Evolutionary conservation across 495 filamentous ascomycete species (phyloP).

Genomic region (Penicillium parvum): DNA sequence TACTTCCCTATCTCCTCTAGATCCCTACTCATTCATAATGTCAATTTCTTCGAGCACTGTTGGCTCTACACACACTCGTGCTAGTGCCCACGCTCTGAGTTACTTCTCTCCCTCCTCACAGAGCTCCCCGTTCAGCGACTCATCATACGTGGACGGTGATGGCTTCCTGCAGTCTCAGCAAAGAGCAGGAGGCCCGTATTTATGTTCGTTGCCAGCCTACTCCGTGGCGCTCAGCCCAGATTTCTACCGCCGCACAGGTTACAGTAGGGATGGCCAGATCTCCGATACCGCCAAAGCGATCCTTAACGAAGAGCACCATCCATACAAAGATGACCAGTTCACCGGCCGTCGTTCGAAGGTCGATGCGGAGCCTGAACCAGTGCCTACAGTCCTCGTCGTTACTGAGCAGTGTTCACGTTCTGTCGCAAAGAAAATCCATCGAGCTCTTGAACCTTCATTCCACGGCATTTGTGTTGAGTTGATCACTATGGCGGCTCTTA

Average conservation of each 20-base stretch:
- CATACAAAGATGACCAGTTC: not conserved
- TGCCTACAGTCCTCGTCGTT: not conserved
- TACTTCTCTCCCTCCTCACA: not conserved
- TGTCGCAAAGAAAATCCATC: not conserved
- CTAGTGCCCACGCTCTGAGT: not conserved
- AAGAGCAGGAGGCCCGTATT: not conserved
- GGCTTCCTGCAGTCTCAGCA: not conserved
- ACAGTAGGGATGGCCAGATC: not conserved
- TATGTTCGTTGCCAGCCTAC: not conserved
- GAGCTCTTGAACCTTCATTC: not conserved
- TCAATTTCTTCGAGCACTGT: not conserved
- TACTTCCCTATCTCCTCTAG: no score
- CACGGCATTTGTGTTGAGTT: not conserved
- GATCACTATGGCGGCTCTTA: not conserved
- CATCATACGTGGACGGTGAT: not conserved
- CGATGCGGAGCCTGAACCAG: not conserved
- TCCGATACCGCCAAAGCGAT: not conserved
- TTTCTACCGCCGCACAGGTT: not conserved
- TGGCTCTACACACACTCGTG: not conserved
- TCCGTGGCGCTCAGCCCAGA: not conserved
- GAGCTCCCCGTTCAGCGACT: not conserved
- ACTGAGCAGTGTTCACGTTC: not conserved
- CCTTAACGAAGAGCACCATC: not conserved
- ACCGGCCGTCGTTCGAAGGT: not conserved
- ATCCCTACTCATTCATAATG: no score